Base-by-base conservation (phyloP, 1,284 basidiomycete genomes). In the Cutaneotrichosporon mucoides region DNA sequence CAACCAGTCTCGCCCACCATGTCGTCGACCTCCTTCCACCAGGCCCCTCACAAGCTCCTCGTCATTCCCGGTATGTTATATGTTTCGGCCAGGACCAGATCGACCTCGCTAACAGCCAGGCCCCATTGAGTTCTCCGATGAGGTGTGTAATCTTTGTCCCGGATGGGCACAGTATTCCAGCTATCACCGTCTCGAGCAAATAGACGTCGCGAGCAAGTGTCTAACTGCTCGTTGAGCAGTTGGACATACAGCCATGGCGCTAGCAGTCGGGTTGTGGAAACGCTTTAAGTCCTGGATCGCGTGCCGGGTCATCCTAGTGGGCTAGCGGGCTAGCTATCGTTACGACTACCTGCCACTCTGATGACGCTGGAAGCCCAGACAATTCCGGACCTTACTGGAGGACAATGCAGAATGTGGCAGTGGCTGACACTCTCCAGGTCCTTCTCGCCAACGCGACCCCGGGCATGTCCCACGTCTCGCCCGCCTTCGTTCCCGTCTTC, bases 401-500 rank as follows among this genome's bases (percentile, higher is more conserved):
- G 38, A 12, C 38, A 12, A 40, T 40, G 9, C 38, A 9, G 38
- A 13, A 16, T 24, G 45, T 61, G 64, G 68, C 45, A 34, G 16
- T 11, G 8, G 45, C 45, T 46, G 45, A 46, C 45, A 83, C 38
- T 10, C 24, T 4, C 45, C 12, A 36, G 46, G 35, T 79, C 52
- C 79, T 80, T 69, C 80, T 71, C 36, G 80, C 79, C 60, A 80
- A 80, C 45, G 74, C 78, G n/a, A 69, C 75, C 59, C 71, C 93
- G 0, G 87, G 88, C 56, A 85, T 93, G 81, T 89, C 88, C 49
- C 96, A 99, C 79, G 88, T 94, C 69, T 90, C 92, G 46, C 85
- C 88, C 11, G 91, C 92, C 53, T 98, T 99, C 76, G 84, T 93
- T 47, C 85, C 88, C 44, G 85, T 92, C 58, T 92, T 99, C 68